Evolutionary conservation across 2,329 filamentous ascomycete species (phyloP).

Genomic region (Neofusicoccum cordaticola): DNA sequence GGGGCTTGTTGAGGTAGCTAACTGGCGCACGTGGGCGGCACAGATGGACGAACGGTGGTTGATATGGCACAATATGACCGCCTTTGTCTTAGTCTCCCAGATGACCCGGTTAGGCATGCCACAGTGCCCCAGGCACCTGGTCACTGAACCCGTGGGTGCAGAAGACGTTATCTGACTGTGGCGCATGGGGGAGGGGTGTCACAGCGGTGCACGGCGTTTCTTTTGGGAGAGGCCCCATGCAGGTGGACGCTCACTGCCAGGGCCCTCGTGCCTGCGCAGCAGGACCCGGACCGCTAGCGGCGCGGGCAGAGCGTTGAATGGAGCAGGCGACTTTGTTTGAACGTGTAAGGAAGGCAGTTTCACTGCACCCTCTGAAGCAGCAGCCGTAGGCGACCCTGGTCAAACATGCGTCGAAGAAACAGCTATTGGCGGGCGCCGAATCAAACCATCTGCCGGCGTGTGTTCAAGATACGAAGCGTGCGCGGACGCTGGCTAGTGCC

Average conservation of each 20-base stretch:
- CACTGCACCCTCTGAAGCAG: background rate
- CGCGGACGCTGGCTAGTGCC: background rate
- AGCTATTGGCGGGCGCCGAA: background rate
- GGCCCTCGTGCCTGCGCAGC: background rate
- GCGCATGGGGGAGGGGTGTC: constrained; percentile 2
- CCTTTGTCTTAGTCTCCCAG: constrained; percentile 3
- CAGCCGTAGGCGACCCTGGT: background rate
- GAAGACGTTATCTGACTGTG: constrained; percentile 1
- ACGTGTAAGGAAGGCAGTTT: background rate
- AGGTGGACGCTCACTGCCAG: background rate
- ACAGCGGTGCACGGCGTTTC: constrained; percentile 1
- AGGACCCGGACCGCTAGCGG: background rate
- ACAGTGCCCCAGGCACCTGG: background rate
- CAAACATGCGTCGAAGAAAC: background rate
- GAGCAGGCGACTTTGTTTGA: background rate
- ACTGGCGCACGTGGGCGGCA: constrained; percentile 14
- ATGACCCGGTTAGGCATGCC: constrained; percentile 8
- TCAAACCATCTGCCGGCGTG: background rate
- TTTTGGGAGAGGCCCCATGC: background rate
- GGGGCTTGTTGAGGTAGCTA: background rate
- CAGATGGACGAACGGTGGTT: constrained; percentile 16
- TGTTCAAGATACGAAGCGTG: background rate
- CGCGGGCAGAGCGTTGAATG: background rate
- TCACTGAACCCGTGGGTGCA: background rate
- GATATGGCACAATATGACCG: background rate